Percentiles rank a stretch among this genome's conserved stretches.
Conservation (phyloP, 176 grass and related monocot genomes). For the Cocos nucifera region DNA sequence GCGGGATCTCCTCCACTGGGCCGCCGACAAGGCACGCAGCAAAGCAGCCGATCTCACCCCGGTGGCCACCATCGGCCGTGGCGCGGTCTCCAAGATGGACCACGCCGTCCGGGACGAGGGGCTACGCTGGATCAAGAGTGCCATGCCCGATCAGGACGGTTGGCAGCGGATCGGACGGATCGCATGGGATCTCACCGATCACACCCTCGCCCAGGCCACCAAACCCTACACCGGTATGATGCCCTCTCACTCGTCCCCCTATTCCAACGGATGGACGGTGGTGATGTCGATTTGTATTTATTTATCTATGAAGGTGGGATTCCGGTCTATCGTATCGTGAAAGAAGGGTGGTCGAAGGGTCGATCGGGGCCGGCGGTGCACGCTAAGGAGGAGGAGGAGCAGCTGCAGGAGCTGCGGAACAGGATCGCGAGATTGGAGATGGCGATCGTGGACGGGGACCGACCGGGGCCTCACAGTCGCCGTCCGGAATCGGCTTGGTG, state of each 20-base stretch:
- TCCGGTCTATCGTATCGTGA: constrained; percentile 10
- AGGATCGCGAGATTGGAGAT: constrained; percentile 1
- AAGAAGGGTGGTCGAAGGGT: constrained; percentile 6
- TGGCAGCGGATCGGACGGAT: constrained; percentile 14
- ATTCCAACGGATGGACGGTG: background rate
- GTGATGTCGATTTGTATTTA: background rate
- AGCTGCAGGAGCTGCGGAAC: constrained; percentile 1
- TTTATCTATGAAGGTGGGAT: constrained; percentile 13
- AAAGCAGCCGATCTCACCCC: background rate
- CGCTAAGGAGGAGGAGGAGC: background rate
- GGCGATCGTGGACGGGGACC: no score
- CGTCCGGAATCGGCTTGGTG: no score
- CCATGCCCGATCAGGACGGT: constrained; percentile 12
- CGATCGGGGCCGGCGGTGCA: background rate
- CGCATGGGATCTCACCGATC: constrained; percentile 13
- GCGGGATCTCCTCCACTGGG: background rate
- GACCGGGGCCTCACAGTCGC: no score
- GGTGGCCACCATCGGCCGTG: background rate
- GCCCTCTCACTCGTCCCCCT: background rate
- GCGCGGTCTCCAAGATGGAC: background rate
- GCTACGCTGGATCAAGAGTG: background rate
- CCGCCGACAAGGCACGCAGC: background rate
- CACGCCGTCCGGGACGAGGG: background rate
- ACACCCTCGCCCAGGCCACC: constrained; percentile 6
- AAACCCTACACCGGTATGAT: constrained; percentile 9